A percentile compares a stretch with the other conserved stretches of the same genome.
Evolutionary conservation across 805 yeast genomes (phyloP).

Genomic region (Ogataea paraovalis): DNA sequence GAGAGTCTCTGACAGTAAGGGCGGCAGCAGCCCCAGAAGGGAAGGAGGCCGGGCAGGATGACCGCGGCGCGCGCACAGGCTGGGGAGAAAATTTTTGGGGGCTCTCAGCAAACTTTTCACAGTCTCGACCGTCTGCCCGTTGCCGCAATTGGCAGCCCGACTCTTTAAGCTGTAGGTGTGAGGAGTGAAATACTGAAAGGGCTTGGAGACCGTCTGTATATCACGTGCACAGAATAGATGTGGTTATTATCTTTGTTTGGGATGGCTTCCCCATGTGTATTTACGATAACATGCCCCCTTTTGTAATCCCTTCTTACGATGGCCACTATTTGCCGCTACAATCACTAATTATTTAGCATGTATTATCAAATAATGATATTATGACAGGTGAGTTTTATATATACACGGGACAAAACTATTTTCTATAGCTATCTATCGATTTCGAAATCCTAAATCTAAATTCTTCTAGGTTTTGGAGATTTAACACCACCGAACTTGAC

Average conservation of each 20-base stretch:
- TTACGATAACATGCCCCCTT: background rate
- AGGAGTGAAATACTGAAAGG: background rate
- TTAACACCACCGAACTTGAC: conserved; percentile 92
- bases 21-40: background rate
- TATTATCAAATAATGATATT: no score
- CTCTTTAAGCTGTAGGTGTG: background rate
- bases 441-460: conserved; percentile 20
- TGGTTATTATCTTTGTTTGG: background rate
- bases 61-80: background rate
- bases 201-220: background rate
- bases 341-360: no score
- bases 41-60: background rate
- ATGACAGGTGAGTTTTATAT: background rate
- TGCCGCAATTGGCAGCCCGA: background rate
- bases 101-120: background rate
- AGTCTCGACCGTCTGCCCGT: background rate
- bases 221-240: background rate
- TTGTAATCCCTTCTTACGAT: no score
- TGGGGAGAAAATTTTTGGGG: background rate
- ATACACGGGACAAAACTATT: background rate
- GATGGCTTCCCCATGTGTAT: background rate
- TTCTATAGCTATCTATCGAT: background rate
- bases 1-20: no score
- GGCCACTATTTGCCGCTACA: no score
- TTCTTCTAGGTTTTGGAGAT: conserved; percentile 76